Evolutionary conservation across 331 rosid species (phyloP).

Genomic region (Malus hybrid): DNA sequence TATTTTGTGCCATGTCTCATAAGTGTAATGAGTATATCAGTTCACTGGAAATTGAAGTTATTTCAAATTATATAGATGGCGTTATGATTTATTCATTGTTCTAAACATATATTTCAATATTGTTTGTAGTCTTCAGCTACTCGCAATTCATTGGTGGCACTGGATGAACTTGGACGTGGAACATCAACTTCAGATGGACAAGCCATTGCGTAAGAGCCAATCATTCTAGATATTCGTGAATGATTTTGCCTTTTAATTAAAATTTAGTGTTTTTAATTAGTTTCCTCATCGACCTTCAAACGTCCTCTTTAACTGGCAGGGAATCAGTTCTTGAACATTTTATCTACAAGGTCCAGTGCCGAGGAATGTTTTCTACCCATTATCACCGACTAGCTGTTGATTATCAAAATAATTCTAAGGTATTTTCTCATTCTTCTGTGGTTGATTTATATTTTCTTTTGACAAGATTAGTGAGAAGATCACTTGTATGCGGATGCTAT

Average conservation of each 20-base stretch:
- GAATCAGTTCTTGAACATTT: conserved; percentile 89
- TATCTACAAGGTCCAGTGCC: conserved; percentile 78
- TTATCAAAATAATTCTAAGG: conserved; percentile 66
- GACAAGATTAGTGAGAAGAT: not conserved
- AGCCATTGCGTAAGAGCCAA: conserved; percentile 84
- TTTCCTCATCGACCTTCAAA: not conserved
- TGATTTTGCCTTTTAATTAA: not conserved
- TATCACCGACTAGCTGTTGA: conserved; percentile 83
- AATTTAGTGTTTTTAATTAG: not conserved
- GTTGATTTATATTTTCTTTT: not conserved
- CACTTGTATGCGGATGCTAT: not conserved
- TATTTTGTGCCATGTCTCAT: not conserved
- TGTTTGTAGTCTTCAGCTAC: conserved; percentile 75
- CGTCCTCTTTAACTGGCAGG: conserved; percentile 28
- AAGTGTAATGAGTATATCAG: not conserved
- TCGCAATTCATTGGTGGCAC: conserved; percentile 69
- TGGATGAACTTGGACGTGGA: conserved; percentile 99
- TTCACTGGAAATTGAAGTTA: not conserved
- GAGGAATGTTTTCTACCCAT: conserved; percentile 92
- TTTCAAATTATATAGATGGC: not conserved
- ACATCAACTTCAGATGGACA: conserved; percentile 98
- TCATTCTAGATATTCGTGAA: conserved; percentile 8
- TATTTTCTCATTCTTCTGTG: conserved; percentile 20
- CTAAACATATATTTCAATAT: conserved; percentile 15
- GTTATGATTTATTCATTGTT: conserved; percentile 8